Evolutionary conservation across 2,329 filamentous ascomycete species (phyloP).

Genomic region (Clarireedia sp.): DNA sequence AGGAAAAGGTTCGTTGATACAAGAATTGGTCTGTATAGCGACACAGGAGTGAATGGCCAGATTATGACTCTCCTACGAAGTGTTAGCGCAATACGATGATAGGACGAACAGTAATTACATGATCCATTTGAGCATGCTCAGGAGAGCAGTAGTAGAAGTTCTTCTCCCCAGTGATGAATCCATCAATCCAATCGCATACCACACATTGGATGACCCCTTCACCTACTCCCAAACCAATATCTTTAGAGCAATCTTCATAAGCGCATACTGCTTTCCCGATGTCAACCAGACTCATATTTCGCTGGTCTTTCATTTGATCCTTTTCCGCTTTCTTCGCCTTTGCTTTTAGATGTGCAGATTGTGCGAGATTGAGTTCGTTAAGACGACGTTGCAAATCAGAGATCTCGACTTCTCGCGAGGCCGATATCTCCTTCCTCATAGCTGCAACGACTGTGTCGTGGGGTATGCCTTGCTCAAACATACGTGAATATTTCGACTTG

Average conservation of each 20-base stretch:
- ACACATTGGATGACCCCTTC: conserved; percentile 22
- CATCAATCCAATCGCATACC: conserved; percentile 25
- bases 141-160: neutral
- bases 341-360: conserved; percentile 24
- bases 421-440: conserved; percentile 23
- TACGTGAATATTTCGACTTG: conserved; percentile 25
- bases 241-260: conserved; percentile 17
- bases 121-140: neutral
- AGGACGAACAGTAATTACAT: neutral
- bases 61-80: neutral
- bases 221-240: conserved; percentile 19
- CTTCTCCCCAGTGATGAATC: neutral
- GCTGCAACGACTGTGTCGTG: conserved; percentile 22
- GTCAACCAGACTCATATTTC: conserved; percentile 9
- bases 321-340: conserved; percentile 25
- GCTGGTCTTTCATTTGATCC: conserved; percentile 12
- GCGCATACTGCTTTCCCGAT: conserved; percentile 16
- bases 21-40: neutral
- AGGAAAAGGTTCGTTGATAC: neutral
- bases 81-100: neutral
- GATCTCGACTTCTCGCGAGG: conserved; percentile 14
- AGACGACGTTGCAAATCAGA: conserved; percentile 15
- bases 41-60: neutral
- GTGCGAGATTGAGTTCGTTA: conserved; percentile 24
- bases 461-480: conserved; percentile 21